Evolutionary conservation across 2,329 filamentous ascomycete species (phyloP), one percentile per base, ranked within the genome.

Genomic region (Zasmidium cellare): DNA sequence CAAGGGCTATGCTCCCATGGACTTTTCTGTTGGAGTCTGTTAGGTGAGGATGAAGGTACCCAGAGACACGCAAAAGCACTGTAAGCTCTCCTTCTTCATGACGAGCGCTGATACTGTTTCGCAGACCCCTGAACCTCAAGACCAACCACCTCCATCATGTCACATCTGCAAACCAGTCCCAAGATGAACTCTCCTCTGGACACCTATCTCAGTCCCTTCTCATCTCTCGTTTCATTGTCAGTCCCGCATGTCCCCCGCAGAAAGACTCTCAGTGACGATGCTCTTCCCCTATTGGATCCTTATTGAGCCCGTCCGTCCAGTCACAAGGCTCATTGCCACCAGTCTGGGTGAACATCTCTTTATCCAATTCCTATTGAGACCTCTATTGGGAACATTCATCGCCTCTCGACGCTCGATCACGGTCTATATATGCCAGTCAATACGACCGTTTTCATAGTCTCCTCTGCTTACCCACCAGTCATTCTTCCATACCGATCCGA

Each of bases 391-490:
- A 55, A 23, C 12, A 9, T 18, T 44, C 20, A 48, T 49, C 5
- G 50, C 23, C 35, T 24, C 35, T 46, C 35, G 31, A 28, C 18
- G 31, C 52, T 50, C 25, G 2, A 56, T 6, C 25, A 41, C 46
- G 31, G 56, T 25, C 56, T 63, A 67, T 64, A 63, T 63, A 54
- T 58, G 18, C 46, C 51, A 53, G 46, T 35, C 28, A 18, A 22
- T 35, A 22, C 25, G 31, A 41, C 59, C 58, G 57, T 59, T 61
- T 63, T 53, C 62, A 51, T 58, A 48, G 50, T 55, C 59, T 56
- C 41, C 44, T 11, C 53, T 58, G 55, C 59, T 53, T 57, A 66
- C 60, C 62, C 55, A 62, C 56, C 62, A 68, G 62, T 67, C 67
- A 64, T 58, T 69, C 65, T 56, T 69, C 66, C 52, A 56, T 25